Base-by-base conservation (phyloP, 192 early-diverging fungal species). In the Entomortierella beljakovae region DNA sequence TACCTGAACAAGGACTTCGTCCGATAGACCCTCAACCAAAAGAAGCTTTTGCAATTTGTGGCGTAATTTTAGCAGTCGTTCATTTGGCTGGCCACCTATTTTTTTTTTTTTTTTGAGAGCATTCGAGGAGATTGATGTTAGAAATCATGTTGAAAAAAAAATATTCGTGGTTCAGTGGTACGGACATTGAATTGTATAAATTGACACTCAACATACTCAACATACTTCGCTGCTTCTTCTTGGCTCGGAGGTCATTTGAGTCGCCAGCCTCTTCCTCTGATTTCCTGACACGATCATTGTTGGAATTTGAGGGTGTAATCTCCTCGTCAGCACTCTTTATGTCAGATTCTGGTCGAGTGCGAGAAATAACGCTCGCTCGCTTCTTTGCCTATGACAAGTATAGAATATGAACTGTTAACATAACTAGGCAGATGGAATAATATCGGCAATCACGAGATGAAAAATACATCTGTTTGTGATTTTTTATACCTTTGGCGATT, bases 1-100 rank as follows among this genome's bases (percentile, higher is more conserved):
- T 64, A 80, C 77, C 76, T 71, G 68, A 31, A 80, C 55, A 29
- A 70, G 60, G 38, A 57, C 66, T 49, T 80, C 79, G n/a, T 77
- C 74, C 5, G 66, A 59, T 10, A 77, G 66, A 22, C 74, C 74
- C 11, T 77, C 74, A 2, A 69, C 74, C 6, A 83, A 37, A 35
- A 74, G 59, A 31, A 83, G 29, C 55, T 80, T 80, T 48, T 83
- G 82, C 22, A 83, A 66, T 48, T 70, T 83, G 70, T 83, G 82
- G 13, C 82, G 64, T 33, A 83, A 53, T 55, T 83, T 73, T 23
- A 80, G 37, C 31, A 83, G 56, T 18, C 64, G 71, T 25, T 80
- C 82, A 31, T 65, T 64, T 3, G 82, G 82, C 20, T 68, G 67
- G 15, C 74, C 74, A 29, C 66, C 74, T 77, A 69, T 38, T 13